A percentile compares a stretch with the other conserved stretches of the same genome.
These are phyloP conservation scores for Mucor ambiguus DNA, from an alignment of 371 early-diverging fungal species.

Conservation along the genomic window DNA sequence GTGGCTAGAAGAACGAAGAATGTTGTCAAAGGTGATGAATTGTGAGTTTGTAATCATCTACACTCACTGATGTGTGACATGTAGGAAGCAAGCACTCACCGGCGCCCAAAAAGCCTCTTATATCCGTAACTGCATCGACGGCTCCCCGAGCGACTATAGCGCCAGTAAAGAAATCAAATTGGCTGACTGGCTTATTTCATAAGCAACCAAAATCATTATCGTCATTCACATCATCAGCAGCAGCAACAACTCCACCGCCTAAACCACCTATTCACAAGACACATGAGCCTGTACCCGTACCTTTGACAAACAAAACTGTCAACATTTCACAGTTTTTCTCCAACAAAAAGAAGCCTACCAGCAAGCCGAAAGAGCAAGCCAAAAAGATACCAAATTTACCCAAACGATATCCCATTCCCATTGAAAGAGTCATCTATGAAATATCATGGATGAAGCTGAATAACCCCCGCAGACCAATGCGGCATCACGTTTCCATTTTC, in stretches of 20 bases:
- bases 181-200: neutral
- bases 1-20: neutral
- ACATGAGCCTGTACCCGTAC: neutral
- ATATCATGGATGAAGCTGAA: neutral
- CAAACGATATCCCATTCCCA: slow-evolving; percentile 3
- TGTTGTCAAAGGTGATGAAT: neutral
- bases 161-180: neutral
- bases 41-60: neutral
- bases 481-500: neutral
- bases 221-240: neutral
- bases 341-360: neutral
- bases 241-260: neutral
- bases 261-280: neutral
- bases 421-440: neutral
- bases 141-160: neutral
- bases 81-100: neutral
- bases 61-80: neutral
- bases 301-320: neutral
- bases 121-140: neutral
- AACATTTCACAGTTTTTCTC: neutral
- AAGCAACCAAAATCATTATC: neutral
- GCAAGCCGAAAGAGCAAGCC: neutral
- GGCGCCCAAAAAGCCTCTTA: neutral
- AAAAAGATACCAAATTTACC: neutral
- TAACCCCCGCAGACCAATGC: neutral